Conservation (phyloP, 2,329 filamentous ascomycete species). For the Mariannaea sp. region DNA sequence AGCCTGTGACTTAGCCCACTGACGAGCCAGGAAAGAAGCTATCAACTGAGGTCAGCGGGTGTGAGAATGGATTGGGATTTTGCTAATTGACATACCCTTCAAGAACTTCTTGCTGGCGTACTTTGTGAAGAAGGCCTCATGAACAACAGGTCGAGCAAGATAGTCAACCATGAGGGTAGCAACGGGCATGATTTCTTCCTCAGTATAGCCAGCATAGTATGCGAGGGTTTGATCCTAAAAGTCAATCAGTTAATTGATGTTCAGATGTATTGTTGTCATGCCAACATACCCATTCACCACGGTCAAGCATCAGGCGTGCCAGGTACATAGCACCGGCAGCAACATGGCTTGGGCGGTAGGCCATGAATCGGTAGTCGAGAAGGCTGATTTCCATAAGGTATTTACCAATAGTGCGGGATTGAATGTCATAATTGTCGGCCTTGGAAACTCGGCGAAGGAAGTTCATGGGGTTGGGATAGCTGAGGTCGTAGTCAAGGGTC, state of each 20-base stretch:
- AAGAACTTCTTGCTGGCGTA: constrained; percentile 99
- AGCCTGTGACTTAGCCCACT: constrained; percentile 88
- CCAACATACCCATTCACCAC: constrained; percentile 84
- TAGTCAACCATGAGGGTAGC: constrained; percentile 97
- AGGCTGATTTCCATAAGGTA: constrained; percentile 97
- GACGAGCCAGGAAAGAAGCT: constrained; percentile 90
- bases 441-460: constrained; percentile 98
- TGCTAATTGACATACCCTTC: constrained; percentile 72
- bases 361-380: constrained; percentile 91
- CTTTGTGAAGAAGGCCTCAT: constrained; percentile 99
- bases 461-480: constrained; percentile 99
- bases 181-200: constrained; percentile 91
- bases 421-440: constrained; percentile 98
- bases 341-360: constrained; percentile 85
- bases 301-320: constrained; percentile 85
- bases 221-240: constrained; percentile 77
- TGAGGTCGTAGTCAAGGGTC: constrained; percentile 93
- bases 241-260: constrained; percentile 40
- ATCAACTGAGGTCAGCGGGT: constrained; percentile 21
- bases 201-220: constrained; percentile 91
- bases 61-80: background rate
- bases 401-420: constrained; percentile 95
- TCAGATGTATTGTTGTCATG: background rate
- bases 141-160: constrained; percentile 83
- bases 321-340: constrained; percentile 96